Base-by-base conservation (phyloP, 2,329 filamentous ascomycete species). In the Chrysoporthe cubensis region DNA sequence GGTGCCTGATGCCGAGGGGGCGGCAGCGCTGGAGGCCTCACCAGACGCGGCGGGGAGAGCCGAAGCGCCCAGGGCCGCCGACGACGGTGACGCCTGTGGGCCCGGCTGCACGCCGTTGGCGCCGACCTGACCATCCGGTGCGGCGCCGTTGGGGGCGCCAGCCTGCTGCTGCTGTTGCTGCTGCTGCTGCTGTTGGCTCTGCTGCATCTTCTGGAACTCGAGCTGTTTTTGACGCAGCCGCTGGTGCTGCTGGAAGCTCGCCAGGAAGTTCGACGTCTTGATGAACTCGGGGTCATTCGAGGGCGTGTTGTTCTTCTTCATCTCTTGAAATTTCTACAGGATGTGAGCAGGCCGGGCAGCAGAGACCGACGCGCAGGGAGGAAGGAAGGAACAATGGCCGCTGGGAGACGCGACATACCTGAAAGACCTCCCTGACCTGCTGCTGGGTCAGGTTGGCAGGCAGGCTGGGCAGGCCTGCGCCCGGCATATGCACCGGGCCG, bases 201-300 rank as follows among this genome's bases (percentile, higher is more conserved):
- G 76, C 67, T 83, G 58, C 69, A 65, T 65, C 26, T 66, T 48
- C 32, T 68, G 66, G 11, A 60, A 62, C 32, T 67, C 62, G 4
- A 57, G 46, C 9, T 73, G 72, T 61, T 76, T 73, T 46, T 71
- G 71, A 56, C 72, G 71, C 4, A 73, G 68, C 2, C 68, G 67
- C 37, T 74, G 81, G 18, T 79, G 77, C 46, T 79, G 79, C 62
- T 82, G 80, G 65, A 97, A 87, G 73, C 85, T 88, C 48, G 87
- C 79, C 70, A 97, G 85, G 69, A 96, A 89, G 70, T 91, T 88
- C 65, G 93, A 90, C 43, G 90, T 87, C 80, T 96, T 96, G 75
- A 95, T 86, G 75, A 91, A 94, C 77, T 98, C 94, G 58, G 95
- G 95, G 75, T 98, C 94, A 66, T 86, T 91, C 66, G 89, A 86